These are phyloP conservation scores for Magnolia kwangsiensis DNA, from an alignment of 164 flowering plant species.

Conservation along the genomic window DNA sequence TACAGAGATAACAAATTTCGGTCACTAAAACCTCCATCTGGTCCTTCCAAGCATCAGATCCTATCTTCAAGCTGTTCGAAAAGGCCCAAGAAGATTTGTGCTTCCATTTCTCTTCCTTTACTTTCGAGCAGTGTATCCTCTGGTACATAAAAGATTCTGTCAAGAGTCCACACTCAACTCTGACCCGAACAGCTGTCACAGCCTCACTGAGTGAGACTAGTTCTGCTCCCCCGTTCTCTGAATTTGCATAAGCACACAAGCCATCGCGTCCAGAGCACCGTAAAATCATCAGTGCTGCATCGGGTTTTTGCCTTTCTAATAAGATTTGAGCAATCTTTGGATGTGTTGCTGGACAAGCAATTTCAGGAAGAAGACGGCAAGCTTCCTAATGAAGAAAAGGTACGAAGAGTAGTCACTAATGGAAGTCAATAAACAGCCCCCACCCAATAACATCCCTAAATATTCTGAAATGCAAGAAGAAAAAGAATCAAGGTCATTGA, in stretches of 20 bases:
- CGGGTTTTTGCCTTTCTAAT: constrained; percentile 76
- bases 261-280: constrained; percentile 85
- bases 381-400: constrained; percentile 66
- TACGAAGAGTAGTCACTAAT: neutral
- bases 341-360: constrained; percentile 69
- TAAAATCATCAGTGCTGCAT: constrained; percentile 86
- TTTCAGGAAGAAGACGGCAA: constrained; percentile 80
- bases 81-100: constrained; percentile 26
- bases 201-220: constrained; percentile 70
- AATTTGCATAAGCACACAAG: constrained; percentile 19
- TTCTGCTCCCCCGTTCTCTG: constrained; percentile 37
- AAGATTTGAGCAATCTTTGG: constrained; percentile 91
- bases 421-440: neutral
- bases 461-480: neutral
- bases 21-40: constrained; percentile 74
- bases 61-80: constrained; percentile 25
- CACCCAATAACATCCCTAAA: neutral
- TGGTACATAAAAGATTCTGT: constrained; percentile 94
- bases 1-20: constrained; percentile 84
- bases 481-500: neutral
- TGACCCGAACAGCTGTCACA: constrained; percentile 79
- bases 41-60: constrained; percentile 39
- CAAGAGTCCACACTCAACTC: constrained; percentile 86
- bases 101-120: constrained; percentile 50
- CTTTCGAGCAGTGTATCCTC: constrained; percentile 57